Conservation (phyloP, 208 protist species). For the Trypanosoma avium region DNA sequence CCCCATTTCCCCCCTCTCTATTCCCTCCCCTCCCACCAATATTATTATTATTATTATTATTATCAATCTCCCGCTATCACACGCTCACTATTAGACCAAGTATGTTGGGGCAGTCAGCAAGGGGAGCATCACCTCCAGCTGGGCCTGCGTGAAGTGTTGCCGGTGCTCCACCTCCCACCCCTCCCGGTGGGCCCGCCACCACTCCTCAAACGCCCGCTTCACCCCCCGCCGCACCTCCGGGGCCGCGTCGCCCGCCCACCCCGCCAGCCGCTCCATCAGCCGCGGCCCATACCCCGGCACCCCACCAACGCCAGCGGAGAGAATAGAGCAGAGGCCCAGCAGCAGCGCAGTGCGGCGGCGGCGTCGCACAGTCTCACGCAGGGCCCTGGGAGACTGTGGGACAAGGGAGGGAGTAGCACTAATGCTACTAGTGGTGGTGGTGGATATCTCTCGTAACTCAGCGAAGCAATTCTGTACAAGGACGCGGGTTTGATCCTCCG, state of each 20-base stretch:
- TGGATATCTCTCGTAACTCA: slow-evolving; percentile 38
- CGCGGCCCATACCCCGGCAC: slow-evolving; percentile 56
- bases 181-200: slow-evolving; percentile 78
- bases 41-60: no score
- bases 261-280: slow-evolving; percentile 54
- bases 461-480: slow-evolving; percentile 35
- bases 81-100: slow-evolving; percentile 46
- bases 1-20: no score
- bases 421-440: neutral
- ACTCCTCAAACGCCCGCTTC: slow-evolving; percentile 62
- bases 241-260: slow-evolving; percentile 30
- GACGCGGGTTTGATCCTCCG: slow-evolving; percentile 51
- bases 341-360: slow-evolving; percentile 50
- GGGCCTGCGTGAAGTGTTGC: slow-evolving; percentile 46
- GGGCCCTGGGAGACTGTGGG: neutral
- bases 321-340: slow-evolving; percentile 58
- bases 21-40: no score
- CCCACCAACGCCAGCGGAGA: slow-evolving; percentile 47
- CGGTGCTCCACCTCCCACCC: slow-evolving; percentile 70
- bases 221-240: slow-evolving; percentile 49
- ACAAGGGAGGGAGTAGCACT: neutral
- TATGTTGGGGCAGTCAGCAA: slow-evolving; percentile 54
- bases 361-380: neutral
- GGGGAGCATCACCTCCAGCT: slow-evolving; percentile 52
- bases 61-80: neutral